Evolutionary conservation across 768 basidiomycete genomes (phyloP), one percentile per base, ranked within the genome.

Genomic region (Tulasnella sp.): DNA sequence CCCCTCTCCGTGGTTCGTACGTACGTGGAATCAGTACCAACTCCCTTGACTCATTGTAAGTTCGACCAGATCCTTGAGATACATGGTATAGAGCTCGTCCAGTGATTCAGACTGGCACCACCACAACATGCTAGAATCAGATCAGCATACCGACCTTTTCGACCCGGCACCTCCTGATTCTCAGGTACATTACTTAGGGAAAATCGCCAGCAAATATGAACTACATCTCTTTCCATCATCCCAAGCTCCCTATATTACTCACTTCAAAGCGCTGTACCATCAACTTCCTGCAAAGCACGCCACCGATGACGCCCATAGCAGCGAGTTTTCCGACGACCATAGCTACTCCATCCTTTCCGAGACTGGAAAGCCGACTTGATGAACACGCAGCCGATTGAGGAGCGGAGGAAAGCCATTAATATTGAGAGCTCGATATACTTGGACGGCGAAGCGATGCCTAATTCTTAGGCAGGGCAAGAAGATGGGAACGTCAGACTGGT

Each of bases 1-100:
- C 87, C 93, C 48, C 89, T 94, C 40, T 89, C 89, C 41, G 89
- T 89, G 28, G 82, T 94, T 82, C 93, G 92, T 92, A 76, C 41
- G 90, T 89, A 2, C 24, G 0, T 37, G n/a, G 16, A 54, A 24
- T 34, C 12, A 1, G 16, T 75, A n/a, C 12, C 0, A 9, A 5
- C 48, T 75, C 24, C n/a, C 16, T n/a, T 6, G 24, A 75, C 41
- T 42, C 8, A 76, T 6, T 46, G 3, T 8, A 34, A 22, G 31
- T 3, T 20, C 2, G 8, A 44, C 37, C 31, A 78, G 77, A 78
- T 78, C 58, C 72, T 34, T n/a, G 77, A 44, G 18, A 72, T 14
- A 78, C 77, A 28, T 8, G 41, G 28, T 78, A 60, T 20, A 14
- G 24, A 40, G 77, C 50, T 41, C 77, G 8, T 28, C 54, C 77